phyloP scores from a whole-genome alignment of 1,284 basidiomycete species.

The Abortiporus biennis region DNA sequence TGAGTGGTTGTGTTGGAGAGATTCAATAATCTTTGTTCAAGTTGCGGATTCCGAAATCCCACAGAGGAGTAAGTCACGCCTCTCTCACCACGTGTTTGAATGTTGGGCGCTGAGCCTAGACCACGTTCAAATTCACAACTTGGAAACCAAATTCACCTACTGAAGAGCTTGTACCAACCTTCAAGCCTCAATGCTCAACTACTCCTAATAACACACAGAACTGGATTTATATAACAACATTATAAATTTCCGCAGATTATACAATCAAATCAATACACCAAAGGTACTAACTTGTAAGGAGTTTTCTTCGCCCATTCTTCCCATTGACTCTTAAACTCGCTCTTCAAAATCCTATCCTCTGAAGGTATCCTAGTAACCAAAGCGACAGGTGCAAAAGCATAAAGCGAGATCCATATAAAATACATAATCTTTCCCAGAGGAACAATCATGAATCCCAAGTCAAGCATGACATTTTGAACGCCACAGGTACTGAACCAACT shows the following conservation, averaged over 20 bases:
- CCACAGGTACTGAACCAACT: slow-evolving; percentile 2
- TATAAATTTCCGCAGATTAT: not conserved
- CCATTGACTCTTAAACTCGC: slow-evolving; percentile 11
- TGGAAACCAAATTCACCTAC: no score
- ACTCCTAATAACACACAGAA: not conserved
- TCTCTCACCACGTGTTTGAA: no score
- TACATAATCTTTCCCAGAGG: not conserved
- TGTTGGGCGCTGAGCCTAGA: no score
- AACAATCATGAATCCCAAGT: no score
- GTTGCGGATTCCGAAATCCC: no score
- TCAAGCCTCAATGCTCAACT: no score
- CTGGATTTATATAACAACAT: not conserved
- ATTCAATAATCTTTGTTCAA: no score
- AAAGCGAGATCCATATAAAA: not conserved
- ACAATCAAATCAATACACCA: slow-evolving; percentile 6
- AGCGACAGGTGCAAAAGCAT: not conserved
- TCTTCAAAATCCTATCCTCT: slow-evolving; percentile 13
- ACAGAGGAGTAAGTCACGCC: no score
- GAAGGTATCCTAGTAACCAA: not conserved
- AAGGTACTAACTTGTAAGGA: slow-evolving; percentile 10
- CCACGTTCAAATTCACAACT: no score
- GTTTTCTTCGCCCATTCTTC: slow-evolving; percentile 12
- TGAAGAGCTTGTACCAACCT: no score
- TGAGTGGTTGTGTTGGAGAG: no score
- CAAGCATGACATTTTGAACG: not conserved